These are phyloP conservation scores for Echria macrotheca DNA, from an alignment of 495 filamentous ascomycete species.

Conservation along the genomic window DNA sequence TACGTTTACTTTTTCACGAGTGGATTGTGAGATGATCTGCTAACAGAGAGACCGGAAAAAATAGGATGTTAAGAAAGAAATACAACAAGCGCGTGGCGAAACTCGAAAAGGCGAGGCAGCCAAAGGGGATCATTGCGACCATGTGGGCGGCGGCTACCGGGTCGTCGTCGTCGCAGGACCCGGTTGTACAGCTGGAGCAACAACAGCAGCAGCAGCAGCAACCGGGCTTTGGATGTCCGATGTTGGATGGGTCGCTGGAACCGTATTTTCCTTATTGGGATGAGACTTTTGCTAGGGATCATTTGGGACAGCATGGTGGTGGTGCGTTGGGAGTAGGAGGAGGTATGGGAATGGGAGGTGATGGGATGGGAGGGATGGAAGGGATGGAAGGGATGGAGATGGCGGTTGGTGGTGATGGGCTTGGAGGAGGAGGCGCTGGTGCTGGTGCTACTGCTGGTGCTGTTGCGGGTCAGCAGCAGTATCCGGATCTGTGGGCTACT, in stretches of 20 bases:
- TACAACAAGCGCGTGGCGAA: conserved; percentile 30
- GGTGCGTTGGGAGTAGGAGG: background rate
- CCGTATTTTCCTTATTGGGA: conserved; percentile 37
- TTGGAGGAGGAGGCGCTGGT: background rate
- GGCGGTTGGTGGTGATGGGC: too few species aligned
- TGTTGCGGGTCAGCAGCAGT: conserved; percentile 4
- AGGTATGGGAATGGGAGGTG: background rate
- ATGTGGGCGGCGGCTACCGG: conserved; percentile 6
- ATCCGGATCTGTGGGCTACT: conserved; percentile 31
- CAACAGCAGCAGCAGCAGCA: background rate
- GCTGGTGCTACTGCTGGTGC: background rate
- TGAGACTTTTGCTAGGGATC: conserved; percentile 20
- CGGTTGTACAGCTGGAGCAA: background rate
- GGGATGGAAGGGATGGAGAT: too few species aligned
- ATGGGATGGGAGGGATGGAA: background rate
- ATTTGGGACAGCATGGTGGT: background rate
- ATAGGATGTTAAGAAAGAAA: conserved; percentile 36
- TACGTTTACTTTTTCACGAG: too few species aligned
- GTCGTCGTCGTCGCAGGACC: background rate
- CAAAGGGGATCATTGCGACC: background rate
- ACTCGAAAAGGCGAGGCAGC: conserved; percentile 19
- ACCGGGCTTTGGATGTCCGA: conserved; percentile 31
- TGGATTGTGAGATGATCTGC: too few species aligned
- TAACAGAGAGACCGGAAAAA: too few species aligned
- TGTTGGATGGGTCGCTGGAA: conserved; percentile 43